phyloP scores from a whole-genome alignment of 495 filamentous ascomycete species.

The Aspergillus incahuasiensis region DNA sequence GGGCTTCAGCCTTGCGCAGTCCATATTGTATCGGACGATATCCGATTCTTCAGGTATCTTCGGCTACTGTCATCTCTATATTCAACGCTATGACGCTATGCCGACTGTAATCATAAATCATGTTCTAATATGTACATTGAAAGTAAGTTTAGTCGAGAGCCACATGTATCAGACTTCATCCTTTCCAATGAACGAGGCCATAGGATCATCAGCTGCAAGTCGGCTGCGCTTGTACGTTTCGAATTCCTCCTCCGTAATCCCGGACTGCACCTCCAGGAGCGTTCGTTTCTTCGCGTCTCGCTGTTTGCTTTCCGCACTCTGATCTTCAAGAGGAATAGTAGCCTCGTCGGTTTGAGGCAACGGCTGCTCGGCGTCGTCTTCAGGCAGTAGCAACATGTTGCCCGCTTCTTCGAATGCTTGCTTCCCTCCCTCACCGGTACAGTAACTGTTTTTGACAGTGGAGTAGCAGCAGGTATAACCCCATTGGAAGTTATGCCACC shows the following conservation, averaged over 20 bases:
- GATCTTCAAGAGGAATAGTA: slow-evolving; percentile 24
- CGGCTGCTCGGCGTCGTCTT: slow-evolving; percentile 26
- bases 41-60: too few species aligned
- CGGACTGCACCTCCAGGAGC: slow-evolving; percentile 64
- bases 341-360: slow-evolving; percentile 15
- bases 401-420: slow-evolving; percentile 65
- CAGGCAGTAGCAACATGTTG: slow-evolving; percentile 45
- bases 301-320: slow-evolving; percentile 24
- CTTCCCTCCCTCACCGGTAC: slow-evolving; percentile 84
- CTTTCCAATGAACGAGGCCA: slow-evolving; percentile 69
- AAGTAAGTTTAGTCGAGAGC: background rate
- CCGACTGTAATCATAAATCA: slow-evolving; percentile 3
- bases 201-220: slow-evolving; percentile 70
- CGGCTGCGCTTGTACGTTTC: slow-evolving; percentile 75
- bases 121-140: background rate
- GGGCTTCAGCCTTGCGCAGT: too few species aligned
- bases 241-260: slow-evolving; percentile 74
- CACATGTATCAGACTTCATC: slow-evolving; percentile 33
- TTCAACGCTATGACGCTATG: background rate
- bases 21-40: too few species aligned
- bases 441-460: slow-evolving; percentile 91
- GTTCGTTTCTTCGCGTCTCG: slow-evolving; percentile 60
- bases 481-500: slow-evolving; percentile 95
- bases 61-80: too few species aligned
- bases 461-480: slow-evolving; percentile 97